phyloP scores from a whole-genome alignment of 2,329 filamentous ascomycete genomes.

The Neonectria faginata region DNA sequence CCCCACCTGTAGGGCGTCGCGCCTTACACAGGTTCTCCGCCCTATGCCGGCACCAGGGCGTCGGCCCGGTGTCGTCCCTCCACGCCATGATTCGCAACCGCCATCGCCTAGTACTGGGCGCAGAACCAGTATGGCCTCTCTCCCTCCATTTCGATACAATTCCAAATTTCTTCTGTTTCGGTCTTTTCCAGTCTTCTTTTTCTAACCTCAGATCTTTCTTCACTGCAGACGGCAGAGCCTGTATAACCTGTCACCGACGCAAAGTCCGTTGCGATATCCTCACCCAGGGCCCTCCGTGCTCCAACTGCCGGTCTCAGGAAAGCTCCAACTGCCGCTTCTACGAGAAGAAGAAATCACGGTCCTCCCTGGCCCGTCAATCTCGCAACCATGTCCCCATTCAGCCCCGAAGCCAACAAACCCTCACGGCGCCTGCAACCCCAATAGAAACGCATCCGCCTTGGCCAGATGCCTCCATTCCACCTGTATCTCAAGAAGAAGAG shows the following conservation, averaged over 20 bases:
- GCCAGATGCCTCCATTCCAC: slow-evolving; percentile 22
- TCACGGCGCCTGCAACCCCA: slow-evolving; percentile 43
- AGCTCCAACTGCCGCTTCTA: slow-evolving; percentile 59
- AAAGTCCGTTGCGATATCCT: slow-evolving; percentile 65
- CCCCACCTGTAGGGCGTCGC: slow-evolving; percentile 1
- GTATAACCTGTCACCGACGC: slow-evolving; percentile 61
- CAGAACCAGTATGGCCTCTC: slow-evolving; percentile 23
- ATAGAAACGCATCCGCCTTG: slow-evolving; percentile 26
- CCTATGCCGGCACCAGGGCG: slow-evolving; percentile 21
- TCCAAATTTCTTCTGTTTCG: not conserved
- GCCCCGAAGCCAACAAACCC: slow-evolving; percentile 55
- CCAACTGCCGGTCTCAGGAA: slow-evolving; percentile 58
- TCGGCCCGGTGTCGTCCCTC: slow-evolving; percentile 1
- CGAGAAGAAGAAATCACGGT: slow-evolving; percentile 59
- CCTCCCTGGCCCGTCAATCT: slow-evolving; percentile 48
- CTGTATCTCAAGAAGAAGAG: not conserved
- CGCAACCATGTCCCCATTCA: slow-evolving; percentile 55
- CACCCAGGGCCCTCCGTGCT: slow-evolving; percentile 59
- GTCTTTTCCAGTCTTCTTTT: not conserved
- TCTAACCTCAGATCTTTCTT: slow-evolving; percentile 2
- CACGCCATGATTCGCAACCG: not conserved
- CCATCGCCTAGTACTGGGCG: slow-evolving; percentile 7
- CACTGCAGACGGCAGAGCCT: slow-evolving; percentile 54
- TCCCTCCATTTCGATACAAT: not conserved
- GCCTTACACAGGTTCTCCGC: slow-evolving; percentile 3